A percentile compares a stretch with the other conserved stretches of the same genome.
These are phyloP conservation scores for Arabidopsis thaliana DNA, from an alignment of 345 rosid genomes.

Conservation along the genomic window DNA sequence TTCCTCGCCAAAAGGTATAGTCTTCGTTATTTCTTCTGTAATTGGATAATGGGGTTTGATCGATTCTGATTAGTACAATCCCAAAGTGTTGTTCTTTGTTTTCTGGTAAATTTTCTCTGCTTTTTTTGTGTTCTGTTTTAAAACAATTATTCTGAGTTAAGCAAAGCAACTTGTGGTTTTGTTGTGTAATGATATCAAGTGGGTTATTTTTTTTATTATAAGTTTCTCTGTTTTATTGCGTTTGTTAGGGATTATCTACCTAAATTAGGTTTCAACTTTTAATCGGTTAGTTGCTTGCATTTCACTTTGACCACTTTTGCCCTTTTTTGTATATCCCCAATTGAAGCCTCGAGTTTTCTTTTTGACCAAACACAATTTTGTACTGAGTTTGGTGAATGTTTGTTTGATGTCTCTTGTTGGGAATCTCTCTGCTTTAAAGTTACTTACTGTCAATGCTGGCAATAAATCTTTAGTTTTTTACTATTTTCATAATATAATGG, in stretches of 20 bases:
- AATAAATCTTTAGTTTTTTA: no score
- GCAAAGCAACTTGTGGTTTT: neutral
- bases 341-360: slow-evolving; percentile 9
- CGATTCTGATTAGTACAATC: slow-evolving; percentile 2
- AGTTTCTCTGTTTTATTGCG: slow-evolving; percentile 27
- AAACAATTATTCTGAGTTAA: neutral
- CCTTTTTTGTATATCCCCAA: neutral
- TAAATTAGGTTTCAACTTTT: slow-evolving; percentile 32
- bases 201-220: slow-evolving; percentile 8
- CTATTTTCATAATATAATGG: no score
- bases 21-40: neutral
- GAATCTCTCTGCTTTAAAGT: neutral
- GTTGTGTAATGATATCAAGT: slow-evolving; percentile 8
- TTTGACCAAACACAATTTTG: slow-evolving; percentile 15
- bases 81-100: neutral
- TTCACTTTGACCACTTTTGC: slow-evolving; percentile 19
- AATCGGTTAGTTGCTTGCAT: slow-evolving; percentile 30
- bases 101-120: neutral
- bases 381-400: slow-evolving; percentile 27
- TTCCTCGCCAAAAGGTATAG: slow-evolving; percentile 22
- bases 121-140: neutral
- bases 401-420: slow-evolving; percentile 27
- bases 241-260: slow-evolving; percentile 24
- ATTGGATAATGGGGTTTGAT: slow-evolving; percentile 22
- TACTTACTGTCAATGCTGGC: slow-evolving; percentile 8